Evolutionary conservation across 2,329 filamentous ascomycete species (phyloP), one percentile per base, ranked within the genome.

Genomic region (Phialocephala sp.): DNA sequence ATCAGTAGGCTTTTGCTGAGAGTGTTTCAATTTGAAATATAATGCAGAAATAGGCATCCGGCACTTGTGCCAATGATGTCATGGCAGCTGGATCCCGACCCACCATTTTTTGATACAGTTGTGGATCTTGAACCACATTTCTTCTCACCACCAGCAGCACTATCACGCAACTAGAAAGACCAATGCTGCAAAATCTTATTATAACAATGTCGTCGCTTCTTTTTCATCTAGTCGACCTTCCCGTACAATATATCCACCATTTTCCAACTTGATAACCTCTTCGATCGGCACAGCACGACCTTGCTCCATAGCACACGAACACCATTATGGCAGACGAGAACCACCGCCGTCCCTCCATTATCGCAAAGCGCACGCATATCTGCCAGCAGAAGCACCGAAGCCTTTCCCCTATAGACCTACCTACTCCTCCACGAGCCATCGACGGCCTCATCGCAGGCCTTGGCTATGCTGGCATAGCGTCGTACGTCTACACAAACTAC

Each of bases 281-380:
- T 5, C 5, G 27, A 18, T 18, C 8, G 22, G 11, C 4, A 4
- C 50, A 1, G 3, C 22, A 32, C 12, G 8, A 35, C 22, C 8
- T 27, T 14, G 22, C 22, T 32, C 20, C 3, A 47, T 22, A 50
- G 2, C 45, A 14, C 3, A 32, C 18, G 45, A 24, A 54, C 47
- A 18, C 5, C 50, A 54, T 54, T 9, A 54, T 54, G 50, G 50
- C 24, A 32, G 50, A 54, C 27, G 50, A 54, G 32, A 8, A 27
- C 2, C 15, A n/a, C 32, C 50, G 54, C 54, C 63, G 66, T 24
- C 63, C 66, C 22, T 66, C 66, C n/a, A 50, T 68, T 6, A 24
- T 64, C 50, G 47, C 60, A 18, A 68, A 68, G 32, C 66, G 59
- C n/a, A 68, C 63, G 15, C 60, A 68, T 15, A 43, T 66, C 43